Base-by-base conservation (phyloP, 805 yeast genomes). In the Zygotorulaspora danielsina region DNA sequence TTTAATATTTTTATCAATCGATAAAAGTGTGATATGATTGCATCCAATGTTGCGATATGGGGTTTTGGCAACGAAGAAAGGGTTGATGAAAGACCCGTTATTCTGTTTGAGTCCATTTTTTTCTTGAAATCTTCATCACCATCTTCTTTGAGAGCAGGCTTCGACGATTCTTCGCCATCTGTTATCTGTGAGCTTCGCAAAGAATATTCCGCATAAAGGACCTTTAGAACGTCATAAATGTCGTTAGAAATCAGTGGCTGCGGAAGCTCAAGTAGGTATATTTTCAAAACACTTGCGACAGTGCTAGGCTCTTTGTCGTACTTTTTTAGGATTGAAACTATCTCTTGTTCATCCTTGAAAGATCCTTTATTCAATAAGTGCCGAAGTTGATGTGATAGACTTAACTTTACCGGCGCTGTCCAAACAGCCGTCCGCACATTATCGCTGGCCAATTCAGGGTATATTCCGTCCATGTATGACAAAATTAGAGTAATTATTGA, bases 231-330 rank as follows among this genome's bases (percentile, higher is more conserved):
- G 49, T 84, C 93, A 55, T 79, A 82, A 44, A 75, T 66, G 33
- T 74, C 75, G 41, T 72, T 67, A 1, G 90, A 79, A 4, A 87
- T 72, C 29, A 86, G 59, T 2, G 93, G 80, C 45, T 80, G 86
- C 0, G 95, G 95, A 32, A 86, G 69, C 57, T 87, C 95, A 56
- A 85, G 66, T 19, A 86, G 64, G 61, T 83, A 86, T 24, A 85
- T 69, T 56, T 84, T 82, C 49, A 86, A 69, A 3, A 78, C 78
- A 50, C 81, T 76, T 4, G 88, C 81, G 7, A 83, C 73, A 0
- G 77, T 71, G 34, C 78, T 72, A 1, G 87, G 81, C 26, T 64
- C 64, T 37, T 65, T 63, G 7, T 67, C 58, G 1, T 57, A 43
- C 4, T 54, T 60, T n/a, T 57, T 47, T 40, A 57, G 37, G 3